Evolutionary conservation across 352 stramenopile species (phyloP), one percentile per base, ranked within the genome.

Genomic region (Pythium grandisporangium): DNA sequence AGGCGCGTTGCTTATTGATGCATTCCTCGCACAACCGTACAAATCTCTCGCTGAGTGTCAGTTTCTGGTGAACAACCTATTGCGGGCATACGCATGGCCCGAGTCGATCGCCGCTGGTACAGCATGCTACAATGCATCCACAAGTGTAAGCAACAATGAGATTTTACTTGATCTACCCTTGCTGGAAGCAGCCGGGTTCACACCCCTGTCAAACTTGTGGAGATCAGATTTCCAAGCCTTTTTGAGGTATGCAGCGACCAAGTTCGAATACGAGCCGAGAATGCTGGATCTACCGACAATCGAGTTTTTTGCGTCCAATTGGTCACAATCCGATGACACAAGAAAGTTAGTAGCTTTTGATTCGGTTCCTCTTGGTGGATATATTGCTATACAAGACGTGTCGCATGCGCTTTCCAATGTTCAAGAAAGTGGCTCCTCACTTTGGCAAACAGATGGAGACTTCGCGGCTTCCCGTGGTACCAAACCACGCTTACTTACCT

Each of bases 11-110:
- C 11, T 84, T 21, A 44, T 82, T 25, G 62, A 84, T 25, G 61
- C 61, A 0, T 78, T 82, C 21, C 38, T 82, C 8, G 61, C 49
- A 2, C 68, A 80, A 30, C 71, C 71, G 6, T 78, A 80, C 20
- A 19, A 30, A 13, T 45, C 51, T 0, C 19, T n/a, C 3, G 20
- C 41, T 3, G 50, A 51, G n/a, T 81, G 70, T 42, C 23, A 45
- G 22, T 55, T 48, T 6, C 13, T 55, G 3, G 29, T 81, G 35
- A 12, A 44, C 3, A 48, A 51, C 14, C 30, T 73, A n/a, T n/a
- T n/a, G n/a, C n/a, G n/a, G n/a, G n/a, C n/a, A n/a, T n/a, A n/a
- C n/a, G n/a, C n/a, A n/a, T n/a, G n/a, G n/a, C n/a, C n/a, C n/a
- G n/a, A n/a, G n/a, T n/a, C n/a, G n/a, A n/a, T n/a, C n/a, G n/a